These are phyloP conservation scores for Asterochloris erici DNA, from an alignment of 139 green algal genomes.

Conservation along the genomic window DNA sequence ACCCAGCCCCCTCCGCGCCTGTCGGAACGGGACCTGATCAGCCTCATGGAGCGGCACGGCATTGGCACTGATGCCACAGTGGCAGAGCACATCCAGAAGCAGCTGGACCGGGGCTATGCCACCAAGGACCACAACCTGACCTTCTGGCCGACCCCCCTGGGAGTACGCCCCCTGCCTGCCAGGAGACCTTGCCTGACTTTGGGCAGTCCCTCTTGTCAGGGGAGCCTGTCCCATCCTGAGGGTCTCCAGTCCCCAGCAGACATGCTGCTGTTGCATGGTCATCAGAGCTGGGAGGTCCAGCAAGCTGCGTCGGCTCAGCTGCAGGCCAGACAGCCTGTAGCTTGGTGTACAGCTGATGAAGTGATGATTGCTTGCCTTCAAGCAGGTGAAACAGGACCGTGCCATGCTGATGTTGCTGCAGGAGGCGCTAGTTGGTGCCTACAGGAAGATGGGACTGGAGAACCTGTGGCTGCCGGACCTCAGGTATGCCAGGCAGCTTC, in stretches of 20 bases:
- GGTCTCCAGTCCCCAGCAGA: no score
- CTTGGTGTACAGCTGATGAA: no score
- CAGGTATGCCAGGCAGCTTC: constrained; percentile 23
- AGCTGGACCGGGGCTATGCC: constrained; percentile 65
- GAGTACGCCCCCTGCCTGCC: constrained; percentile 11
- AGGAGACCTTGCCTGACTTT: no score
- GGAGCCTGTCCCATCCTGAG: no score
- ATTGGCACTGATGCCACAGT: constrained; percentile 98
- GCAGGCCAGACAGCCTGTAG: no score
- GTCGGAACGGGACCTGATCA: constrained; percentile 87
- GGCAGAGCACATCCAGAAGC: constrained; percentile 78
- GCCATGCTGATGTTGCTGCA: no score
- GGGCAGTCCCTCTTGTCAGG: no score
- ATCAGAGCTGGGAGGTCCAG: no score
- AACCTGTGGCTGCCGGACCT: constrained; percentile 78
- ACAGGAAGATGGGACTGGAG: constrained; percentile 79
- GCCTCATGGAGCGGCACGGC: constrained; percentile 88
- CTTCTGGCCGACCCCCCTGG: constrained; percentile 80
- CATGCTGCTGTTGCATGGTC: no score
- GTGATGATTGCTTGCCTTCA: no score
- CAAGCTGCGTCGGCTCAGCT: no score
- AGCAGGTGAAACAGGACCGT: no score
- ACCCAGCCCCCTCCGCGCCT: constrained; percentile 83
- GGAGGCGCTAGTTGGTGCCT: constrained; percentile 78
- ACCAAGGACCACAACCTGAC: constrained; percentile 67